phyloP scores from a whole-genome alignment of 257 asterid species.

The Lithospermum erythrorhizon region DNA sequence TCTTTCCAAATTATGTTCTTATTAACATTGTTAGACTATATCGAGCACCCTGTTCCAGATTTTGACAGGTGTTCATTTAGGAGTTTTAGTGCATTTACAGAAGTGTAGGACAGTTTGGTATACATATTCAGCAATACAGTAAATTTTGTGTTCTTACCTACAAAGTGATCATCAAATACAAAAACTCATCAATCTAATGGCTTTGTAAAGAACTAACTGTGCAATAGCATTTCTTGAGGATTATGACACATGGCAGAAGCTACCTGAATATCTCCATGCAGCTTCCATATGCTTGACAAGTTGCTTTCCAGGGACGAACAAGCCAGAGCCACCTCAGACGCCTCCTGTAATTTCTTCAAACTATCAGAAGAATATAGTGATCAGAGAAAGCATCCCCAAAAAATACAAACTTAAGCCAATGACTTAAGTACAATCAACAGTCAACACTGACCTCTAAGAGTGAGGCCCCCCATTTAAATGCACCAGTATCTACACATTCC shows the following conservation, averaged over 20 bases:
- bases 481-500: conserved; percentile 68
- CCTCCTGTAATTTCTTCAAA: conserved; percentile 51
- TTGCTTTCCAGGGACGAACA: conserved; percentile 55
- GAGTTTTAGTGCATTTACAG: no score
- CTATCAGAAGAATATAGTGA: conserved; percentile 1
- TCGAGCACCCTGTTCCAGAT: no score
- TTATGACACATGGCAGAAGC: conserved; percentile 1
- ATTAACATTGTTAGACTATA: no score
- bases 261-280: conserved; percentile 97
- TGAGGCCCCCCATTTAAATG: conserved; percentile 87
- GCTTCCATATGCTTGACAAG: conserved; percentile 82
- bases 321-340: conserved; percentile 49
- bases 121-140: no score
- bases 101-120: no score
- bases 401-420: neutral
- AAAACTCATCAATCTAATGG: no score
- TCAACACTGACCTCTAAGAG: conserved; percentile 62
- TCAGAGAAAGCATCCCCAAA: neutral
- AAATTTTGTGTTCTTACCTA: no score
- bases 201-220: neutral
- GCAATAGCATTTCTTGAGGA: neutral
- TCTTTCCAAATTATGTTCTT: no score
- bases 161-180: no score
- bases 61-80: no score
- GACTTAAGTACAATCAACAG: neutral